Conservation (phyloP, 345 rosid species). For the Clarkia xantiana region DNA sequence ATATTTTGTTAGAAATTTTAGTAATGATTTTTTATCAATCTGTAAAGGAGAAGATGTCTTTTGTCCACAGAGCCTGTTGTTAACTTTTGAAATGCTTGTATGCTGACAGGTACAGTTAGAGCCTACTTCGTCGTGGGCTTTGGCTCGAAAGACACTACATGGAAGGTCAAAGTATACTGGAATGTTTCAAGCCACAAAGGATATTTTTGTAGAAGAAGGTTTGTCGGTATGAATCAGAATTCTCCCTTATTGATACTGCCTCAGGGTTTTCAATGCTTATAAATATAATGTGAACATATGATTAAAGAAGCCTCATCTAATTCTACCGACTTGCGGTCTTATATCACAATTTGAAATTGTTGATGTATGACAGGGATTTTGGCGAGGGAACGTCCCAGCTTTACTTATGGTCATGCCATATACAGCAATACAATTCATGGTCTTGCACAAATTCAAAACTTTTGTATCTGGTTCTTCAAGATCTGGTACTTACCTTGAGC, state of each 20-base stretch:
- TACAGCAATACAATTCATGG: constrained; percentile 82
- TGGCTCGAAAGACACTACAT: constrained; percentile 28
- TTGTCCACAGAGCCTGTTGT: too few species aligned
- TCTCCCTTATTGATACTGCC: constrained; percentile 1
- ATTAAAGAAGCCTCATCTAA: too few species aligned
- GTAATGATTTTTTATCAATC: too few species aligned
- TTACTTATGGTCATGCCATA: constrained; percentile 98
- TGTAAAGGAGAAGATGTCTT: too few species aligned
- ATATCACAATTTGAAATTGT: constrained; percentile 1
- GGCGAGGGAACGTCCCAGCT: constrained; percentile 99
- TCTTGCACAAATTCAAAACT: constrained; percentile 66
- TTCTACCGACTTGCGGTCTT: too few species aligned
- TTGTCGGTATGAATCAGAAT: constrained; percentile 34
- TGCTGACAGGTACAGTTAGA: constrained; percentile 72
- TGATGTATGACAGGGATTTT: constrained; percentile 65
- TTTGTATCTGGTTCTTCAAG: constrained; percentile 77
- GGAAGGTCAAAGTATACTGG: constrained; percentile 80
- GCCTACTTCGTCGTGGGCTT: constrained; percentile 72
- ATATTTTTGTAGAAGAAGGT: constrained; percentile 89
- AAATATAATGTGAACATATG: too few species aligned
- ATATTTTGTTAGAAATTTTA: too few species aligned
- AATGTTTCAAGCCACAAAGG: constrained; percentile 76
- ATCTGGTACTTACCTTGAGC: constrained; percentile 32
- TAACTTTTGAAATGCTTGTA: too few species aligned
- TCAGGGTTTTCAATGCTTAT: too few species aligned